These are phyloP conservation scores for Penicillium sp. DNA, from an alignment of 2,329 filamentous ascomycete species.

Conservation along the genomic window DNA sequence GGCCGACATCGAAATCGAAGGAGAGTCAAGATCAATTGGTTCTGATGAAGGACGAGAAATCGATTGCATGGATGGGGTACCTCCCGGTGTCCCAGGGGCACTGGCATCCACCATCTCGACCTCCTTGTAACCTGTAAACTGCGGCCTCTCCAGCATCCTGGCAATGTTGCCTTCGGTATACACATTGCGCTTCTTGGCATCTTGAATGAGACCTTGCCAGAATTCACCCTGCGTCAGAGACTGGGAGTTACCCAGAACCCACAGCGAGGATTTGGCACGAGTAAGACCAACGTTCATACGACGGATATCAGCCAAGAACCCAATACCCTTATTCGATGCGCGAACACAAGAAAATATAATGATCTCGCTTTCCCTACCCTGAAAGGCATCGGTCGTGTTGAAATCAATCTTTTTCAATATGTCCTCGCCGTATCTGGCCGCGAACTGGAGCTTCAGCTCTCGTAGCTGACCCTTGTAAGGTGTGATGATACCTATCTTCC, in stretches of 20 bases:
- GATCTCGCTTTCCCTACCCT: slow-evolving; percentile 93
- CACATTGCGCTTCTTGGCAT: slow-evolving; percentile 69
- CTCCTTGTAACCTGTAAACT: slow-evolving; percentile 46
- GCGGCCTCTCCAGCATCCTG: slow-evolving; percentile 54
- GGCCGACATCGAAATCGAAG: slow-evolving; percentile 22
- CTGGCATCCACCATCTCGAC: slow-evolving; percentile 43
- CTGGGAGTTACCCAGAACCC: slow-evolving; percentile 90
- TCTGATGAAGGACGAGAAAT: slow-evolving; percentile 34
- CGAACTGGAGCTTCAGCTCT: slow-evolving; percentile 74
- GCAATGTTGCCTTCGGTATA: slow-evolving; percentile 70
- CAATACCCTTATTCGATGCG: slow-evolving; percentile 87
- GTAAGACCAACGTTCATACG: slow-evolving; percentile 99
- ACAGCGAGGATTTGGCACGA: slow-evolving; percentile 91
- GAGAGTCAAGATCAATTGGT: slow-evolving; percentile 16
- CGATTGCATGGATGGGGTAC: slow-evolving; percentile 22
- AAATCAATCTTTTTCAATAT: slow-evolving; percentile 86
- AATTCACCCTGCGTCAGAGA: slow-evolving; percentile 84
- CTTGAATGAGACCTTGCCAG: slow-evolving; percentile 82
- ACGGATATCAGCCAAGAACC: slow-evolving; percentile 96
- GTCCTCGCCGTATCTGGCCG: slow-evolving; percentile 65
- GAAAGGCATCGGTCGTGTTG: slow-evolving; percentile 98
- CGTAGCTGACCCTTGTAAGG: slow-evolving; percentile 93
- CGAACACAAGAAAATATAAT: slow-evolving; percentile 99
- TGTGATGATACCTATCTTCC: slow-evolving; percentile 95
- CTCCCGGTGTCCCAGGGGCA: slow-evolving; percentile 10